Conservation (phyloP, 1,284 basidiomycete genomes). For the Cryptococcus floricola region DNA sequence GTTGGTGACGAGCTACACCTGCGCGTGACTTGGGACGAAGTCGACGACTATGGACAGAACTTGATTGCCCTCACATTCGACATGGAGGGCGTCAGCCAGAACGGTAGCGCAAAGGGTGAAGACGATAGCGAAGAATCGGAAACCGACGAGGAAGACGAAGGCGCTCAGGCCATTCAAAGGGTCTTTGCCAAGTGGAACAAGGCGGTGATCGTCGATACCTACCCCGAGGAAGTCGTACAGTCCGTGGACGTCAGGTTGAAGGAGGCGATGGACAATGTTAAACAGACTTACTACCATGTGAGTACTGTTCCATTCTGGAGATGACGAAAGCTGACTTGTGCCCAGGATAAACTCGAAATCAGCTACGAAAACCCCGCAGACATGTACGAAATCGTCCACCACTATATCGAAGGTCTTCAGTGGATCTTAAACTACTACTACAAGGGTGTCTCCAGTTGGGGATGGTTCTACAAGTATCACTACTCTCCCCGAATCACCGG, state of each 20-base stretch:
- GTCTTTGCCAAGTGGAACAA: conserved; percentile 84
- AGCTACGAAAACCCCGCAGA: conserved; percentile 62
- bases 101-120: conserved; percentile 31
- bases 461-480: conserved; percentile 99
- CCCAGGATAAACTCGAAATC: conserved; percentile 76
- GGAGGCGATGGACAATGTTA: conserved; percentile 90
- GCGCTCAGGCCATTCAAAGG: conserved; percentile 52
- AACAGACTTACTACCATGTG: conserved; percentile 82
- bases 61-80: conserved; percentile 54
- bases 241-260: conserved; percentile 67
- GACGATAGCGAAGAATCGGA: conserved; percentile 16
- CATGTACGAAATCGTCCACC: conserved; percentile 65
- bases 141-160: conserved; percentile 49
- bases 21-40: conserved; percentile 80
- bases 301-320: conserved; percentile 20
- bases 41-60: conserved; percentile 69
- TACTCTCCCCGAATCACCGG: conserved; percentile 93
- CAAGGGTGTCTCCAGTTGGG: conserved; percentile 92
- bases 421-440: conserved; percentile 99
- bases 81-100: conserved; percentile 50
- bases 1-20: conserved; percentile 73
- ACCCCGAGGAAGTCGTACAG: conserved; percentile 67
- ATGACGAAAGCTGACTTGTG: neutral
- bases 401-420: conserved; percentile 91
- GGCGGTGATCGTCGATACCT: conserved; percentile 67